Base-by-base conservation (phyloP, 257 asterid genomes). In the Handroanthus guayacan region DNA sequence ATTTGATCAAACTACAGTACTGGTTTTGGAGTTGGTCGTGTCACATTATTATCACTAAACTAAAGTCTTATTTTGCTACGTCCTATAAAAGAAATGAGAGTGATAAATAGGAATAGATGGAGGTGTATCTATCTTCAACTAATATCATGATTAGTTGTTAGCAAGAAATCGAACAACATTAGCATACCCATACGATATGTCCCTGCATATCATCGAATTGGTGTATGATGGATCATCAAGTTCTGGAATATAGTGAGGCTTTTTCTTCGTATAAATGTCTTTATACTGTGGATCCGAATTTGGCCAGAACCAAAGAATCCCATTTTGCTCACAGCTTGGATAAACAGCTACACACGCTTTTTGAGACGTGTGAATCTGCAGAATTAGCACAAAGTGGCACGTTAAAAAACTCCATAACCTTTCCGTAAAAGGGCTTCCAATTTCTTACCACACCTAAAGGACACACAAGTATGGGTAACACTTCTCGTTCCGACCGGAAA, bases 251-350 rank as follows among this genome's bases (percentile, higher is more conserved):
- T 83, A 87, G 61, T 91, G 95, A 67, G 99, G 99, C 78, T 85
- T 94, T 81, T 82, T 85, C 86, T 72, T 82, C 25, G 82, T 78
- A 41, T 58, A 74, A 62, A 89, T 88, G 56, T 90, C 93, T 79
- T 86, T 85, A 63, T 79, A 87, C 63, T 84, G 80, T 45, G 91
- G 91, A 78, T 90, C 97, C 62, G 93, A 58, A 69, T 87, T 94
- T 1, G 97, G 96, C 99, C 99, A 94, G 82, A 94, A 90, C 97
- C 99, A 94, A 74, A 94, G 84, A 86, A 94, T 85, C 69, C 84
- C 93, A 72, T 94, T 94, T 82, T 90, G 97, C 73, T 86, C 93
- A 62, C 91, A 89, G 78, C 89, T 83, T 37, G 99, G 99, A 85
- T 94, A 94, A 74, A 72, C 93, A 65, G 95, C 86, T 34, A 89